These are phyloP conservation scores for Lentinula lateritia DNA, from an alignment of 768 basidiomycete genomes.

Conservation along the genomic window DNA sequence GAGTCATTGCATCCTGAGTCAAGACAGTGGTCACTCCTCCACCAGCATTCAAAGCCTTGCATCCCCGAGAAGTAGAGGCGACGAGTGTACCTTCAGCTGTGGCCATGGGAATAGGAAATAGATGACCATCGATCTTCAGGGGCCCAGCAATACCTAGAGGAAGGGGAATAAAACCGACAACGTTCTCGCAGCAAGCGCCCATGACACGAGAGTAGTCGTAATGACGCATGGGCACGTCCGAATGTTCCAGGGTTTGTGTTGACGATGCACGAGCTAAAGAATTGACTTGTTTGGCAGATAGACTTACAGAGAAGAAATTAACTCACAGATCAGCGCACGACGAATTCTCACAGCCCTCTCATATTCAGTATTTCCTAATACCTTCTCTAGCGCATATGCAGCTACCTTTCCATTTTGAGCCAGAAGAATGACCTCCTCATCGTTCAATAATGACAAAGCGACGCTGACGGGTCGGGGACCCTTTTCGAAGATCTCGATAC, in stretches of 20 bases:
- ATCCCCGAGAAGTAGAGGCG: slow-evolving; percentile 94
- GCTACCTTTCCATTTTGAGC: slow-evolving; percentile 90
- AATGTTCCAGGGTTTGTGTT: slow-evolving; percentile 80
- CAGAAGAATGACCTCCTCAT: slow-evolving; percentile 89
- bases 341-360: slow-evolving; percentile 86
- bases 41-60: slow-evolving; percentile 94
- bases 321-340: slow-evolving; percentile 86
- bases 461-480: slow-evolving; percentile 57
- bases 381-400: slow-evolving; percentile 93
- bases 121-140: slow-evolving; percentile 79
- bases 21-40: slow-evolving; percentile 95
- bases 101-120: slow-evolving; percentile 95
- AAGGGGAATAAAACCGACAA: slow-evolving; percentile 93
- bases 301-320: neutral
- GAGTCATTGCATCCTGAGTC: slow-evolving; percentile 93
- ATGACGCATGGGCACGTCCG: slow-evolving; percentile 73
- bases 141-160: slow-evolving; percentile 97
- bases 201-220: slow-evolving; percentile 95
- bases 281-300: neutral
- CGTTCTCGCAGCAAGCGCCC: slow-evolving; percentile 98
- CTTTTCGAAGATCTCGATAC: slow-evolving; percentile 74
- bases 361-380: slow-evolving; percentile 56
- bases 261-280: slow-evolving; percentile 71
- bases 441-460: slow-evolving; percentile 60
- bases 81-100: slow-evolving; percentile 99